Evolutionary conservation across 2,329 filamentous ascomycete genomes (phyloP), one percentile per base, ranked within the genome.

Genomic region (Aspergillus aculeatus): DNA sequence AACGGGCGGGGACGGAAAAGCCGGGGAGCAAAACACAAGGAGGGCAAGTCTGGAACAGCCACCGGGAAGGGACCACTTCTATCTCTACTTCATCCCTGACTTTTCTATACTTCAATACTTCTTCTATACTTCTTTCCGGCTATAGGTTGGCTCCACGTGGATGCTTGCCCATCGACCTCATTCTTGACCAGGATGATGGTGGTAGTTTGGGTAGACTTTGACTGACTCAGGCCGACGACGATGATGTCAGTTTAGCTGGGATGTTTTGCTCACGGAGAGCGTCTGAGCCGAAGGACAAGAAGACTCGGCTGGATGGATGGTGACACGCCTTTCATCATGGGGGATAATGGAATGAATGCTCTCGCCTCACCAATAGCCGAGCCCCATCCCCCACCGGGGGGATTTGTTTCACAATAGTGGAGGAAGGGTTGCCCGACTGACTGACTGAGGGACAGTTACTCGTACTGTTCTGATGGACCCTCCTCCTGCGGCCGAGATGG

Each of bases 41-140:
- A 6, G 12, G 4, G 32, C 11, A 35, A 35, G 32, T 24, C 24
- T 57, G 54, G 50, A 32, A 57, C 59, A 56, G 59, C 56, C 52
- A 63, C 59, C 54, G 48, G 44, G 16, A 44, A 16, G 38, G 38
- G 38, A 44, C 38, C 38, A 44, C 38, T 44, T 44, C 14, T 35
- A 35, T 16, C 38, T 23, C 23, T 23, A 23, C 23, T 23, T 23
- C 23, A 23, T 23, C 23, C 23, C 23, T 23, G 4, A 23, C 23
- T 23, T 23, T 41, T 44, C 16, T 44, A 19, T 16, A 44, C 38
- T 44, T 38, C 47, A 31, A 21, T 12, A 48, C 47, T 48, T n/a
- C 47, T 49, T n/a, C 47, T 49, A 49, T 49, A 12, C 10, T 12
- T 11, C 7, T 29, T 9, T 7, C 9, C 26, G 26, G 26, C 26